phyloP scores from a whole-genome alignment of 108 stramenopile genomes.

The Epipyxis sp. region DNA sequence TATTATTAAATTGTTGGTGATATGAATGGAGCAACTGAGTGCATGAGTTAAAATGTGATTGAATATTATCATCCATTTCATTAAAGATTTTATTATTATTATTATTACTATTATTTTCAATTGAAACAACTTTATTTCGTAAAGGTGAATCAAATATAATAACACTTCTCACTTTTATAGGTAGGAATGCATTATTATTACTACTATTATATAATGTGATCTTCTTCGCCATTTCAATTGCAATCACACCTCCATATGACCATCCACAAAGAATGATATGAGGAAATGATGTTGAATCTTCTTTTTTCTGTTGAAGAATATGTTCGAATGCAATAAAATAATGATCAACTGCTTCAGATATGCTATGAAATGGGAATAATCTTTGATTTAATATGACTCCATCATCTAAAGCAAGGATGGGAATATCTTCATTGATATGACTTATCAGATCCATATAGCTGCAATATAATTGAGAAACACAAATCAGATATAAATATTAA shows the following conservation, averaged over 20 bases:
- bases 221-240: constrained; percentile 15
- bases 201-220: not conserved
- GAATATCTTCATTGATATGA: too few relatives aligned
- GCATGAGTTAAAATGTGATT: not conserved
- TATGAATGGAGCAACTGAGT: not conserved
- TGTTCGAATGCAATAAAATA: not conserved
- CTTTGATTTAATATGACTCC: not conserved
- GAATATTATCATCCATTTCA: not conserved
- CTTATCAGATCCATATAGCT: too few relatives aligned
- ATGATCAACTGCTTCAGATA: not conserved
- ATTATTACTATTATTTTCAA: not conserved
- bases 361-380: not conserved
- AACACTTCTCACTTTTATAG: not conserved
- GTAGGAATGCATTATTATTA: not conserved
- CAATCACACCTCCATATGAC: constrained; percentile 39
- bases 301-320: not conserved
- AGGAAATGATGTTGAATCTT: not conserved
- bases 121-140: not conserved
- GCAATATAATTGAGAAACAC: too few relatives aligned
- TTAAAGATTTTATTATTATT: not conserved
- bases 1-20: not conserved
- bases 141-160: constrained; percentile 32
- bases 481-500: too few relatives aligned
- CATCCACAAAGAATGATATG: not conserved
- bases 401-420: not conserved